Percentiles rank a stretch among this genome's conserved stretches.
Conservation (phyloP, 768 basidiomycete genomes). For the Leucocoprinus leucothites region DNA sequence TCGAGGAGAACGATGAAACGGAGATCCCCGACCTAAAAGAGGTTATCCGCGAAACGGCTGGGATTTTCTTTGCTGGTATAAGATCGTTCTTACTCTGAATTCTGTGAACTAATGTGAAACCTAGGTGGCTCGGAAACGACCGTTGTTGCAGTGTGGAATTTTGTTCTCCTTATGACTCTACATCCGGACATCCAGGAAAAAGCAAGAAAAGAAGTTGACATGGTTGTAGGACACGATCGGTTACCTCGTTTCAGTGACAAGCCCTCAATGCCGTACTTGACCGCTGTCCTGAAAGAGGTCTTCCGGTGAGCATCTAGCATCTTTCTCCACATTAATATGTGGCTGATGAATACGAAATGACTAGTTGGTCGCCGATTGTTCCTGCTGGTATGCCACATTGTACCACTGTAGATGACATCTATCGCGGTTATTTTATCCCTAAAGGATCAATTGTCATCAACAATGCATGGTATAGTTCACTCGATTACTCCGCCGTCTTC, state of each 20-base stretch:
- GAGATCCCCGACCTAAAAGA: constrained; percentile 2
- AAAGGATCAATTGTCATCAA: constrained; percentile 22
- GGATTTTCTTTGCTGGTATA: constrained; percentile 36
- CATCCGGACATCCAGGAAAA: background rate
- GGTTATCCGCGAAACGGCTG: constrained; percentile 31
- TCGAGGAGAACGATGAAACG: background rate
- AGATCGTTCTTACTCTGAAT: background rate
- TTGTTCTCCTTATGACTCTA: constrained; percentile 19
- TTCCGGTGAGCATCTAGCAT: background rate
- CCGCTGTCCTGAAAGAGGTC: background rate
- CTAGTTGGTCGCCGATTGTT: background rate
- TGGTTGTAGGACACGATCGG: background rate
- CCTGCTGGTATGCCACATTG: constrained; percentile 23
- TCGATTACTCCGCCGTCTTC: background rate
- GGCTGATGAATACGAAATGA: too few relatives aligned
- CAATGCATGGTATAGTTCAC: constrained; percentile 17
- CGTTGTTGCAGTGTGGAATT: constrained; percentile 15
- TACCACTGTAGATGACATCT: constrained; percentile 28
- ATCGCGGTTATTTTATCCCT: constrained; percentile 33
- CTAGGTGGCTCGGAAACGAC: constrained; percentile 13
- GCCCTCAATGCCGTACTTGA: background rate
- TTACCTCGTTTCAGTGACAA: background rate
- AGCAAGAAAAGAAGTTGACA: background rate
- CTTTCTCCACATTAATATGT: too few relatives aligned
- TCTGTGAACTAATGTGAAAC: background rate